Conservation (phyloP, 371 early-diverging fungal species). For the Zychaea mexicana region DNA sequence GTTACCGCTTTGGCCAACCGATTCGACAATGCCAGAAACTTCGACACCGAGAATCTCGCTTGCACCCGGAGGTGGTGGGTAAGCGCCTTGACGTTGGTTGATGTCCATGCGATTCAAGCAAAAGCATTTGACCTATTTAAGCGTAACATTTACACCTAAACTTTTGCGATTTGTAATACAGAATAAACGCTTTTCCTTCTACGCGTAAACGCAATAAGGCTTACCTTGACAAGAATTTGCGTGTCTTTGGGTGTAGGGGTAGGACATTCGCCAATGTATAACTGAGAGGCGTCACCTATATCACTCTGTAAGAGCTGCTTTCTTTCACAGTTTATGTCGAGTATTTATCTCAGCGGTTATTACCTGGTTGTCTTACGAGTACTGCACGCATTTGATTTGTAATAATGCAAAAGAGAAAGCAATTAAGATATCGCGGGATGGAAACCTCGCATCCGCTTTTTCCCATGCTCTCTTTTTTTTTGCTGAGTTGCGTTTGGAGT, state of each 20-base stretch:
- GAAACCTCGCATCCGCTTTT: too few relatives aligned
- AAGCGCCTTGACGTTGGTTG: slow-evolving; percentile 69
- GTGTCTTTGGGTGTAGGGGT: slow-evolving; percentile 55
- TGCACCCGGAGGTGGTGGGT: slow-evolving; percentile 69
- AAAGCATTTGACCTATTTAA: slow-evolving; percentile 53
- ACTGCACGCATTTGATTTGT: slow-evolving; percentile 34
- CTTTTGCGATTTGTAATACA: too few relatives aligned
- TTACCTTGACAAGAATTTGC: slow-evolving; percentile 71
- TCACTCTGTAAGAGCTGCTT: not conserved
- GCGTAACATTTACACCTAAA: too few relatives aligned
- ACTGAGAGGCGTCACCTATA: slow-evolving; percentile 55
- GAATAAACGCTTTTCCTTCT: too few relatives aligned
- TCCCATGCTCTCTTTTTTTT: not conserved
- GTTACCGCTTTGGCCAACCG: slow-evolving; percentile 48
- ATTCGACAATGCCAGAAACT: slow-evolving; percentile 68
- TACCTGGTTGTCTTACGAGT: slow-evolving; percentile 38
- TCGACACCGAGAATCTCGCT: slow-evolving; percentile 78
- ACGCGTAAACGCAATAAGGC: not conserved
- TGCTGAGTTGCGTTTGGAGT: too few relatives aligned
- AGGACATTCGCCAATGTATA: slow-evolving; percentile 54
- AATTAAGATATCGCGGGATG: too few relatives aligned
- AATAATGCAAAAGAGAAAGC: not conserved
- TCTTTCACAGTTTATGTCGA: too few relatives aligned
- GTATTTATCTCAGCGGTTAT: too few relatives aligned
- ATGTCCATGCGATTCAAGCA: slow-evolving; percentile 83